A percentile compares a stretch with the other conserved stretches of the same genome.
Evolutionary conservation across 2,329 filamentous ascomycete species (phyloP).

Genomic region (Arthrobotrys musiformis): DNA sequence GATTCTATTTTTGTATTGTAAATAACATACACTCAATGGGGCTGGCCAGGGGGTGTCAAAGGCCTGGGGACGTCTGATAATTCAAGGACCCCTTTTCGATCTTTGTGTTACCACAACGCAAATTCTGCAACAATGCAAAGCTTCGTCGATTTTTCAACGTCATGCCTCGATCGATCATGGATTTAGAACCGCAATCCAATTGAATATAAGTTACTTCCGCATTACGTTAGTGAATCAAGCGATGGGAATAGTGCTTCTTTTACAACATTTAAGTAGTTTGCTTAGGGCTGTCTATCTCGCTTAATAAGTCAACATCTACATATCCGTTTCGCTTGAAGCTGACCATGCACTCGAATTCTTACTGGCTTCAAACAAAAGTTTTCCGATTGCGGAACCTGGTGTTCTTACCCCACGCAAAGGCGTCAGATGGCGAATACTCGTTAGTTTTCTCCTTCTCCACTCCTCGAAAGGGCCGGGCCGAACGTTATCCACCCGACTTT

Average conservation of each 20-base stretch:
- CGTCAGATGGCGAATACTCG: no score
- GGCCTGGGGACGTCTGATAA: no score
- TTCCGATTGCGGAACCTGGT: not conserved
- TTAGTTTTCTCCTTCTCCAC: no score
- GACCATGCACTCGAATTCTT: no score
- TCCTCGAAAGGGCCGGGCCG: no score
- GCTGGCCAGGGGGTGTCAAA: no score
- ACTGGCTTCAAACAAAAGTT: not conserved
- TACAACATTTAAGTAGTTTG: not conserved
- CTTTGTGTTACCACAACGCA: conserved; percentile 17
- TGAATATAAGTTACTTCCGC: no score
- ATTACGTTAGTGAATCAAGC: no score
- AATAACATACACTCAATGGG: not conserved
- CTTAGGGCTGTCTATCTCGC: not conserved
- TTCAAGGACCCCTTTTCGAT: not conserved
- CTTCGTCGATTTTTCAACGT: not conserved
- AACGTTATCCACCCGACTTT: no score
- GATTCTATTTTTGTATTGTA: not conserved
- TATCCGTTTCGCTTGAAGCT: not conserved
- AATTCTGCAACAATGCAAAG: conserved; percentile 20
- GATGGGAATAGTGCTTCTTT: not conserved
- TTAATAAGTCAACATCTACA: not conserved
- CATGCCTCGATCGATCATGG: no score
- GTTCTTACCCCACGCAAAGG: no score
- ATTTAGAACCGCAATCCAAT: no score